Evolutionary conservation across 495 filamentous ascomycete species (phyloP), one percentile per base, ranked within the genome.

Genomic region (Daldinia bambusicola): DNA sequence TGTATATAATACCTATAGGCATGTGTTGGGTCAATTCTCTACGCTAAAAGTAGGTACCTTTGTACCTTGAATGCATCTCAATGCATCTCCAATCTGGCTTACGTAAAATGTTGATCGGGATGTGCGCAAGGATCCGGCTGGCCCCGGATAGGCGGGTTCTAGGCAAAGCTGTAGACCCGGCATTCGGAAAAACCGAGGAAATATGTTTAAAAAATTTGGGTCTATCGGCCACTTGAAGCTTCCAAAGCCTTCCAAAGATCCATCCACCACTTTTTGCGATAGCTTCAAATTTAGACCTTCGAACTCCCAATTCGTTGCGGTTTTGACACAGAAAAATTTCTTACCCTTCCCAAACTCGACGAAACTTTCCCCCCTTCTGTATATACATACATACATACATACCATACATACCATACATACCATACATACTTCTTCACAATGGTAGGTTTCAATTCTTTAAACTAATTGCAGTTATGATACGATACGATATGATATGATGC

Each of bases 171-270:
- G 1, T 56, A 69, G 50, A 50, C 59, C 56, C 64, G 72, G 66
- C 40, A 66, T 32, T 67, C 72, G 77, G 77, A 80, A 80, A 77
- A 78, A 75, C 72, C 60, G 12, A 56, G 66, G 70, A 48, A 63
- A 26, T 26, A 26, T 26, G 3, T 26, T 1, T 61, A 70, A 75
- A 79, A 77, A 77, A 65, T 65, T 72, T 51, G 51, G 62, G 65
- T 71, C 73, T 64, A 74, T 70, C 68, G 68, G 38, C 43, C 74
- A 70, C 67, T 79, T 76, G 77, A 79, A 79, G 61, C 74, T 81
- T 77, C 71, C 57, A 75, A 71, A 76, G 70, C 74, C 72, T 76
- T 77, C 75, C 55, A 77, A 70, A 72, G 65, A 70, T 41, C 57
- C 56, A 64, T 68, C 53, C 56, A 58, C 65, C 38, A 32, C 61